Base-by-base conservation (phyloP, 1,284 basidiomycete species). In the Fomitopsis pinicola region DNA sequence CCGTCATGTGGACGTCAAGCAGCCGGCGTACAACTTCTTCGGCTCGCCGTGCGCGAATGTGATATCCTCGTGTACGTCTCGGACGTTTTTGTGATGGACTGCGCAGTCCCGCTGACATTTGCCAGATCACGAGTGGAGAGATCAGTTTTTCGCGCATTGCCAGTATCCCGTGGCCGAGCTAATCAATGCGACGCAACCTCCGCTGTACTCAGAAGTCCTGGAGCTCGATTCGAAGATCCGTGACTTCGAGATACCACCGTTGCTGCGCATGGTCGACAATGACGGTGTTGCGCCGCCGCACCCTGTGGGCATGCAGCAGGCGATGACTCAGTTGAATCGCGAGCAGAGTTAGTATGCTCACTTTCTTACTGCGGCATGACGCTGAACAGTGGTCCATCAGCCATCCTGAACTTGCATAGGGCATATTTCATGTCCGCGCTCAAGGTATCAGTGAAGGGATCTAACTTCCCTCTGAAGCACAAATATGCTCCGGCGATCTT, bases 391-490 rank as follows among this genome's bases (percentile, higher is more conserved):
- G 2, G 42, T n/a, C 17, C 33, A 42, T 3, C 60, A 90, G 88
- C 88, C 19, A 73, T 91, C 7, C 77, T 90, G 66, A 85, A 87
- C 67, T 80, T 91, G 28, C 89, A 91, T 67, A 79, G 87, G 30
- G 80, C 79, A 58, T 89, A 86, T 75, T 90, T 89, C 67, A 84
- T 86, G 1, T 85, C 87, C 66, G 87, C 88, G 1, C 82, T 91
- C 64, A 83, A 84, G 22, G 83, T 78, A 80, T 48, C 84, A 81
- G n/a, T 40, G 3, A 74, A 71, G 55, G 85, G 38, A 40, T 40
- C 38, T 40, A 40, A 40, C 82, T 73, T 88, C 85, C 22, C 77
- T 83, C 54, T 83, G 80, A 71, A 85, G 80, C 68, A 76, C 76
- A 55, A 86, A 84, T 68, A 71, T 54, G 82, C 86, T 0, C 82